These are phyloP conservation scores for Aurantiochytrium sp. DNA, from an alignment of 108 stramenopile species.

Conservation along the genomic window DNA sequence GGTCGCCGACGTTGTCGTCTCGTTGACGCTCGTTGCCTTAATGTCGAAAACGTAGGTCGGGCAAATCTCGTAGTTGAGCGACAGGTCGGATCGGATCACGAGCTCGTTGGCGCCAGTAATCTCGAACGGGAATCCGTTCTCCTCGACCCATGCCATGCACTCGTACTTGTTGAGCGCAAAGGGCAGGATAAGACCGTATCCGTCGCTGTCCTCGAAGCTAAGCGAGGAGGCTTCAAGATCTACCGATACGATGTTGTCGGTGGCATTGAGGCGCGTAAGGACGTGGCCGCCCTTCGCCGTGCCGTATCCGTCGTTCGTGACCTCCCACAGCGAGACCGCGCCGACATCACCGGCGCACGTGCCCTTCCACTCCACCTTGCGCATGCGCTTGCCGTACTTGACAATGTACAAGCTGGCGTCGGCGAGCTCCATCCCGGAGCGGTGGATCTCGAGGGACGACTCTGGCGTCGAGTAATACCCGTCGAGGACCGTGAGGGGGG, in stretches of 20 bases:
- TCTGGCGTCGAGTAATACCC: constrained; percentile 11
- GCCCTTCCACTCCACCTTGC: neutral
- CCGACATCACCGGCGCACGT: neutral
- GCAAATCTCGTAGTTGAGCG: neutral
- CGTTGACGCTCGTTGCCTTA: neutral
- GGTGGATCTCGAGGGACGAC: neutral
- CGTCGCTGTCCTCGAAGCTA: neutral
- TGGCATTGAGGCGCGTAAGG: too few relatives aligned
- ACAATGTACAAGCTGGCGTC: neutral
- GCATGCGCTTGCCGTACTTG: neutral
- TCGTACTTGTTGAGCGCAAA: neutral
- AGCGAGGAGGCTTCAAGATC: neutral
- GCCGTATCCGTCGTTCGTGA: constrained; percentile 22
- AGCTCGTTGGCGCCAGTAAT: neutral
- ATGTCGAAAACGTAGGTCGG: neutral
- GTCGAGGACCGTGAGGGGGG: neutral
- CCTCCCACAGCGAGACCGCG: neutral
- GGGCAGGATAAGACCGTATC: neutral
- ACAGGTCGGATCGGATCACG: neutral
- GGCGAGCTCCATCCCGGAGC: neutral
- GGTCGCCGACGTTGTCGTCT: neutral
- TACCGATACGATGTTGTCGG: neutral
- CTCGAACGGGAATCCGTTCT: neutral
- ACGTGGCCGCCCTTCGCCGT: too few relatives aligned
- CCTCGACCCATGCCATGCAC: neutral